Base-by-base conservation (phyloP, 129 eudicot genomes). In the Daucus carota region DNA sequence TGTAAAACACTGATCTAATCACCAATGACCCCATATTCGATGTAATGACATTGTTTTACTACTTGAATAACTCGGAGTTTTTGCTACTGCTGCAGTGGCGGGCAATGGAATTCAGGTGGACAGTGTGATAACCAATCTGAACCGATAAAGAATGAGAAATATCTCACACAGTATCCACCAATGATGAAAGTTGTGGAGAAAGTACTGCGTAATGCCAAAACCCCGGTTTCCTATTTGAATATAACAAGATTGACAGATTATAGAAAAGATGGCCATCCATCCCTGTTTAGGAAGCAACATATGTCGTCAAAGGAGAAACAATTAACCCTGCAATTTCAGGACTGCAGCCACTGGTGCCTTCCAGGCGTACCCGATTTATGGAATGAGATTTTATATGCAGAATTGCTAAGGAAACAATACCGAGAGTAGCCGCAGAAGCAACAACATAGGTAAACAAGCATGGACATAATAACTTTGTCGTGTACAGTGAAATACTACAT, bases 41-140 rank as follows among this genome's bases (percentile, higher is more conserved):
- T 48, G 57, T 18, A 48, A 1, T 48, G 9, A 48, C 24, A 18
- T 18, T 48, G 24, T 6, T 52, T 20, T n/a, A 54, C 31, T 54
- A 54, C 31, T 54, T n/a, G 14, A n/a, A 54, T 54, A 54, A 22
- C 14, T 54, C 63, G n/a, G 63, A 54, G 63, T 22, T n/a, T 54
- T 54, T 54, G 15, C 22, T 12, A 29, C 41, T 67, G 12, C 60
- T 78, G 74, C 85, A 94, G 98, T 20, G 98, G 98, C 2, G 98
- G 98, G 38, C 93, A 91, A 43, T 94, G 98, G 98, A 94, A 94
- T 73, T 91, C 97, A 0, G 98, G 98, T 13, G 98, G 98, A 52
- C 84, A 80, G 70, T 94, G 99, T 66, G 92, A 91, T 79, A 82
- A 85, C 57, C 96, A 94, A 75, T 77, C 85, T 12, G 90, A 94